These are phyloP conservation scores for Lolium rigidum DNA, from an alignment of 176 grass and related monocot genomes.

Conservation along the genomic window DNA sequence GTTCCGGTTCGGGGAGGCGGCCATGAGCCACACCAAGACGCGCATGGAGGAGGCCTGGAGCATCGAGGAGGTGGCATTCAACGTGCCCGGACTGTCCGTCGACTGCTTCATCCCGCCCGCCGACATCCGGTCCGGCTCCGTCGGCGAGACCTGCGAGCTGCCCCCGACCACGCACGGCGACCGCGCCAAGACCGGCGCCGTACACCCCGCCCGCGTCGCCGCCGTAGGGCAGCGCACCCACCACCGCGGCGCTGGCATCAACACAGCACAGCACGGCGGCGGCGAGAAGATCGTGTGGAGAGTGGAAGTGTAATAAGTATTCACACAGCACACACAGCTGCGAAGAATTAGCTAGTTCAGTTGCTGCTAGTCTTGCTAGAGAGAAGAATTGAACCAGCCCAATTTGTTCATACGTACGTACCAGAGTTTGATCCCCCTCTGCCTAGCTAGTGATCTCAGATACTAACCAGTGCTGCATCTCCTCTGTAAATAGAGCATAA, in stretches of 20 bases:
- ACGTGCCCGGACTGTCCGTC: constrained; percentile 78
- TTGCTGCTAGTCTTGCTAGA: constrained; percentile 25
- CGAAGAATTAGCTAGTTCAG: constrained; percentile 9
- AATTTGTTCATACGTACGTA: constrained; percentile 58
- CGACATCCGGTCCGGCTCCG: constrained; percentile 71
- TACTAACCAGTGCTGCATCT: constrained; percentile 3
- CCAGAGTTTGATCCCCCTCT: constrained; percentile 44
- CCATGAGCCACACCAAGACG: constrained; percentile 96
- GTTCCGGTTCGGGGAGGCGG: constrained; percentile 89
- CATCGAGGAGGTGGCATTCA: constrained; percentile 98
- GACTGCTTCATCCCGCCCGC: constrained; percentile 98
- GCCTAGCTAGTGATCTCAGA: constrained; percentile 15
- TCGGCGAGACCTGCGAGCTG: constrained; percentile 73
- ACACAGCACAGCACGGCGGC: constrained; percentile 14
- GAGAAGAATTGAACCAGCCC: constrained; percentile 45
- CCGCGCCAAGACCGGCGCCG: constrained; percentile 27
- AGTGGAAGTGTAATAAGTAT: constrained; percentile 57
- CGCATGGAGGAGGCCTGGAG: constrained; percentile 94
- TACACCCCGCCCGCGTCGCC: constrained; percentile 48
- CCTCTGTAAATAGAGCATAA: constrained; percentile 70
- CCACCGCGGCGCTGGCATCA: neutral
- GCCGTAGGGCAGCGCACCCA: constrained; percentile 44
- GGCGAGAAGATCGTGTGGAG: constrained; percentile 75
- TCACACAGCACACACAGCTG: no score
- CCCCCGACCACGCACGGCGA: constrained; percentile 49